A percentile compares a stretch with the other conserved stretches of the same genome.
Evolutionary conservation across 305 asterid genomes (phyloP).

Genomic region (Fraxinus latifolia): DNA sequence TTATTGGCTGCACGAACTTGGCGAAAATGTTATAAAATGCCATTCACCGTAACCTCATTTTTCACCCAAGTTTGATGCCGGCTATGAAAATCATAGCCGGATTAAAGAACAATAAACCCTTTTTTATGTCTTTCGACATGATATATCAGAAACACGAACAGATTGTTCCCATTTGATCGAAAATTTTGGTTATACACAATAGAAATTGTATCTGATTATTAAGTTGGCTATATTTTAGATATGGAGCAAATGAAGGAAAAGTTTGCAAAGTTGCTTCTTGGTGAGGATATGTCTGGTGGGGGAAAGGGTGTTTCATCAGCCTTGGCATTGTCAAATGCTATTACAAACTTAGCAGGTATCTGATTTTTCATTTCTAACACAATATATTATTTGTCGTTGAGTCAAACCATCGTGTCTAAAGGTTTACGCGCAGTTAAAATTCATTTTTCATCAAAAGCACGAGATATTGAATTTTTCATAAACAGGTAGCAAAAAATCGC

Average conservation of each 20-base stretch:
- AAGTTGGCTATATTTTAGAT: constrained; percentile 33
- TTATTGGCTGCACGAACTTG: neutral
- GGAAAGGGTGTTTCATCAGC: constrained; percentile 92
- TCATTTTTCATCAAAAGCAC: neutral
- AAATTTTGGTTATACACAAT: neutral
- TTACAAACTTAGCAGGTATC: constrained; percentile 80
- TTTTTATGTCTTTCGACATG: neutral
- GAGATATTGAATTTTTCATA: neutral
- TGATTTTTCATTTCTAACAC: neutral
- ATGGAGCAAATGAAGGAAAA: constrained; percentile 71
- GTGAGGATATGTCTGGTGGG: constrained; percentile 96
- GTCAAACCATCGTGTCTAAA: neutral
- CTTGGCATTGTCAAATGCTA: constrained; percentile 80
- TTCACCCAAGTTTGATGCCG: neutral
- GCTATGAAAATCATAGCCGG: neutral
- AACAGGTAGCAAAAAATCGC: neutral
- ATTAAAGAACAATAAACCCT: too few species aligned
- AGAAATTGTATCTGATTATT: neutral
- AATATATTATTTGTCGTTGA: neutral
- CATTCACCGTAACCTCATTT: neutral
- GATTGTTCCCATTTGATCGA: neutral
- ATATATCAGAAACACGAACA: neutral
- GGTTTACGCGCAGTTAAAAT: neutral
- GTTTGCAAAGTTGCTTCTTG: constrained; percentile 76
- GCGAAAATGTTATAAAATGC: neutral